Conservation (phyloP, 2,329 filamentous ascomycete genomes). For the Nemania abortiva region DNA sequence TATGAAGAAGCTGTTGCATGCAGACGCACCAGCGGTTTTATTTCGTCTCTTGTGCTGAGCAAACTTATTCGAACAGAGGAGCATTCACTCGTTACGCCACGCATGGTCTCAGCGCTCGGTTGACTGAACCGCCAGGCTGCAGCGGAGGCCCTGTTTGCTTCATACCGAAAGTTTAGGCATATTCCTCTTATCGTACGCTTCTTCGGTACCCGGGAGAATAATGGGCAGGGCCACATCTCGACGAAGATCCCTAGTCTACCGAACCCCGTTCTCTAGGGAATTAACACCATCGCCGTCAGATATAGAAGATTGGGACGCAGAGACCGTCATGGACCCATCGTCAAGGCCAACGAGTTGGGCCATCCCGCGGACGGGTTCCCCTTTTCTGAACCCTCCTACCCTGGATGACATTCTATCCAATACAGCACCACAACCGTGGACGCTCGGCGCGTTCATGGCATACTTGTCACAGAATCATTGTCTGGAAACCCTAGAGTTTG, state of each 20-base stretch:
- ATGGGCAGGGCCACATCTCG: constrained; percentile 64
- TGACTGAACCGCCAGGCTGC: constrained; percentile 19
- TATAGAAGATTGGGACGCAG: constrained; percentile 59
- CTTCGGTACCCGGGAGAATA: constrained; percentile 44
- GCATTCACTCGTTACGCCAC: background rate
- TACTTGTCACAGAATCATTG: constrained; percentile 98
- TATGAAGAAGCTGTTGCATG: constrained; percentile 4
- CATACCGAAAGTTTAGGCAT: constrained; percentile 43
- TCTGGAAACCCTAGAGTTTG: constrained; percentile 95
- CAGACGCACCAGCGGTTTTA: constrained; percentile 26
- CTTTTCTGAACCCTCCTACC: constrained; percentile 68
- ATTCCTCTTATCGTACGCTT: constrained; percentile 38
- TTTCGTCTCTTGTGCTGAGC: constrained; percentile 12
- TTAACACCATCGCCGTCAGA: constrained; percentile 60
- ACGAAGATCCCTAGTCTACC: constrained; percentile 59
- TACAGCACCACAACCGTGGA: constrained; percentile 87
- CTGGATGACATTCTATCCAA: constrained; percentile 90
- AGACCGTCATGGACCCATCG: constrained; percentile 61
- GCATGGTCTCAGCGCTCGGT: constrained; percentile 33
- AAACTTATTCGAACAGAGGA: constrained; percentile 14
- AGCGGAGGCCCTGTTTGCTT: constrained; percentile 43
- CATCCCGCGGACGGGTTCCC: constrained; percentile 56
- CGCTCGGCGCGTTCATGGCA: constrained; percentile 91
- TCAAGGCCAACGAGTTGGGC: constrained; percentile 65
- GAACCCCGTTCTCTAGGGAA: constrained; percentile 57